Evolutionary conservation across 2,329 filamentous ascomycete genomes (phyloP), one percentile per base, ranked within the genome.

Genomic region (Scytalidium lignicola): DNA sequence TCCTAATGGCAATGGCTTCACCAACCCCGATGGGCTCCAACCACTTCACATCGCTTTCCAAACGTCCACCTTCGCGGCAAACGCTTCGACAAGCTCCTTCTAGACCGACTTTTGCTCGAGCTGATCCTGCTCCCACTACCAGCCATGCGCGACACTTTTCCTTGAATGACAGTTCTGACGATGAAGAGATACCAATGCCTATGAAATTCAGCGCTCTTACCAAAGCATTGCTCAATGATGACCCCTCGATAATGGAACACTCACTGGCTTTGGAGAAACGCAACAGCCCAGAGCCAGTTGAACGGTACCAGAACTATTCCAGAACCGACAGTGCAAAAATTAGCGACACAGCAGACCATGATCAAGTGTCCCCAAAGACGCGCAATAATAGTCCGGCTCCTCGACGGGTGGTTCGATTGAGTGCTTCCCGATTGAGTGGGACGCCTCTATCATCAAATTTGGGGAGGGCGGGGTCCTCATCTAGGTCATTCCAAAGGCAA

Each of bases 121-220:
- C 50, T 13, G 55, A 59, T 18, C 43, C 52, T 3, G 47, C 53
- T 10, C 42, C 57, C 1, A 23, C 49, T 3, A 52, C 60, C 13
- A 48, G 44, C 12, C 57, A 58, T 46, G 67, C 74, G 48, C 73
- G 74, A 51, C 72, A 74, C 43, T 75, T 70, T 55, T 69, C 73
- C 1, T 66, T 84, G 57, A 85, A 88, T 59, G 91, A 96, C 64
- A 96, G 89, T 73, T 96, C 91, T 20, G 92, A 96, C 69, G 92
- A 96, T 62, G 32, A 37, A n/a, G 92, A 96, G 69, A 88, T 95
- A 22, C 87, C 88, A 15, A 86, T 89, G 58, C 90, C 90, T 1
- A 90, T 93, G 81, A 95, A 93, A 71, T 86, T 96, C 65, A 96
- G 90, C 65, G 90, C 91, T 60, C 80, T 93, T 57, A 95, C 92